Evolutionary conservation across 441 rosid species (phyloP).

Genomic region (Capsella rubella): DNA sequence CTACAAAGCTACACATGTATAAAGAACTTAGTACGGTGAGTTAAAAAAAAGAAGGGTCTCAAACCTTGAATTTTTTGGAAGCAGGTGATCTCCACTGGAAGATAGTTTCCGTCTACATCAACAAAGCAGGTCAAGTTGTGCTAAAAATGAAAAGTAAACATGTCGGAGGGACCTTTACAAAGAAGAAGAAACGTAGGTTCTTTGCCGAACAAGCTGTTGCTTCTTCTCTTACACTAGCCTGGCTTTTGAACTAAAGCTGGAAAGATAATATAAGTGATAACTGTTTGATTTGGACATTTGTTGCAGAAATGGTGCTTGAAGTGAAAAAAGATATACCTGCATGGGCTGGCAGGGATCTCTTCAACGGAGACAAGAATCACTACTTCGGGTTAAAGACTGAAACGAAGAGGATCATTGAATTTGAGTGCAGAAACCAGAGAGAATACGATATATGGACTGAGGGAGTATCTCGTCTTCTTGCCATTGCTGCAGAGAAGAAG

Average conservation of each 20-base stretch:
- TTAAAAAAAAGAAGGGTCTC: neutral
- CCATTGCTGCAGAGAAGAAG: constrained; percentile 64
- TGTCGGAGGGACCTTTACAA: constrained; percentile 82
- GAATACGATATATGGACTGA: constrained; percentile 81
- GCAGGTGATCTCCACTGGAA: constrained; percentile 96
- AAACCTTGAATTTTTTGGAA: constrained; percentile 11
- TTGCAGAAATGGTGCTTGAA: constrained; percentile 71
- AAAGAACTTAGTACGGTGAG: neutral
- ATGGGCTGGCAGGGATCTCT: constrained; percentile 88
- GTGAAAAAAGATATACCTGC: constrained; percentile 77
- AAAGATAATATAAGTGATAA: neutral
- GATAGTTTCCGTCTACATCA: constrained; percentile 75
- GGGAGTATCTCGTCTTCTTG: constrained; percentile 71
- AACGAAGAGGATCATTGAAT: constrained; percentile 70
- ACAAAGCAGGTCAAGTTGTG: constrained; percentile 70
- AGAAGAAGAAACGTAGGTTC: constrained; percentile 77
- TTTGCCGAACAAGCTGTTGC: neutral
- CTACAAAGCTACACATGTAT: neutral
- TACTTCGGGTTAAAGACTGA: constrained; percentile 82
- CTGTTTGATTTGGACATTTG: neutral
- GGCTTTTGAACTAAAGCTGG: constrained; percentile 1
- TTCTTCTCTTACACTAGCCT: neutral
- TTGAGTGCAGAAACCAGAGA: constrained; percentile 80
- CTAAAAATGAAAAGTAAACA: constrained; percentile 90
- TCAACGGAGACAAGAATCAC: constrained; percentile 66